These are phyloP conservation scores for Alternaria incomplexa DNA, from an alignment of 2,329 filamentous ascomycete genomes.

Conservation along the genomic window DNA sequence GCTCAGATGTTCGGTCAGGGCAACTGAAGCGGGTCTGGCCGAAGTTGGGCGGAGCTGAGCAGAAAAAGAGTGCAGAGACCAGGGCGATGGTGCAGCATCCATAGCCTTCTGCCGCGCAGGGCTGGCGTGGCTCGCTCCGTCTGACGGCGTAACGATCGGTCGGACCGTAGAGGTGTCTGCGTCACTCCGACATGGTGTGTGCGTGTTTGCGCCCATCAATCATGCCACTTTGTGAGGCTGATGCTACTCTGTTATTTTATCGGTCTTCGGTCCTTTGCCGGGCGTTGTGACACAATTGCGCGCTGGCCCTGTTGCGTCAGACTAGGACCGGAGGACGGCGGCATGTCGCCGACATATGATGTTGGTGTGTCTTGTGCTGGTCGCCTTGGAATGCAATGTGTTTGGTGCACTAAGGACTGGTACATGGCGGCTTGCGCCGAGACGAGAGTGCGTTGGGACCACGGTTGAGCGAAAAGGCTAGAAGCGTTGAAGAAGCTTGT, in stretches of 20 bases:
- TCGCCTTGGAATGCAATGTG: background rate
- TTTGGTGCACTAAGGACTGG: slow-evolving; percentile 6
- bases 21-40: slow-evolving; percentile 15
- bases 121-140: slow-evolving; percentile 1
- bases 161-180: background rate
- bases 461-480: slow-evolving; percentile 2
- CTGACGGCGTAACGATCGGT: slow-evolving; percentile 2
- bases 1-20: background rate
- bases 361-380: slow-evolving; percentile 1
- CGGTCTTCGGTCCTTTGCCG: slow-evolving; percentile 10
- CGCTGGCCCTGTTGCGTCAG: background rate
- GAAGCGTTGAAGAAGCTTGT: slow-evolving; percentile 16
- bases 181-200: background rate
- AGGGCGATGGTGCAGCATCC: slow-evolving; percentile 1
- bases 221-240: slow-evolving; percentile 1
- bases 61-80: background rate
- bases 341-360: slow-evolving; percentile 10
- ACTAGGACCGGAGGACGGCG: slow-evolving; percentile 7
- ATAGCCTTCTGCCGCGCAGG: background rate
- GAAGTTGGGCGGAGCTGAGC: slow-evolving; percentile 13
- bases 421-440: slow-evolving; percentile 15
- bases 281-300: slow-evolving; percentile 10
- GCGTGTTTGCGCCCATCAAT: background rate
- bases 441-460: slow-evolving; percentile 1
- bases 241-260: slow-evolving; percentile 1